Percentiles rank a stretch among this genome's conserved stretches.
These are phyloP conservation scores for Fusarium guadeloupense DNA, from an alignment of 2,329 filamentous ascomycete species.

Conservation along the genomic window DNA sequence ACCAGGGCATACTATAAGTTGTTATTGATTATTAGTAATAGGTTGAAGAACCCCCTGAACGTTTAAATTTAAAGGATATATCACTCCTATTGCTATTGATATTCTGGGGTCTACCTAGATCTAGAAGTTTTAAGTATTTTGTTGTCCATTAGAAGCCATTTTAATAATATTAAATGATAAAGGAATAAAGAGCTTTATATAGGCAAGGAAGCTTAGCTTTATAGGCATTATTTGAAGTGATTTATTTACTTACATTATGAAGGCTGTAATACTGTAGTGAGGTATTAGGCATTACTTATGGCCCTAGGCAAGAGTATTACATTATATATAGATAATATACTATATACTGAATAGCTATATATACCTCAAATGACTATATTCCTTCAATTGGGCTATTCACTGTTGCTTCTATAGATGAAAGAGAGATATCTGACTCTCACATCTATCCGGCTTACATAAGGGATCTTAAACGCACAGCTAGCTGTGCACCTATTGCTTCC, in stretches of 20 bases:
- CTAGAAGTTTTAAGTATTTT: background rate
- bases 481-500: no score
- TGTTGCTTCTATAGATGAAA: background rate
- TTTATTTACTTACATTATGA: background rate
- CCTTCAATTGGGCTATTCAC: background rate
- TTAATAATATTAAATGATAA: background rate
- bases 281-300: background rate
- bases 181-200: background rate
- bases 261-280: background rate
- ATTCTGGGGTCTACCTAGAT: background rate
- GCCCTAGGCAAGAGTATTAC: background rate
- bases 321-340: background rate
- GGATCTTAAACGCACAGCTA: no score
- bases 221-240: background rate
- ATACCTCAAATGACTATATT: background rate
- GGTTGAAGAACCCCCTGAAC: background rate
- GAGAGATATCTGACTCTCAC: background rate
- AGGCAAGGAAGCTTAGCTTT: background rate
- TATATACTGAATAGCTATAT: background rate
- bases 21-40: background rate
- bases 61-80: background rate
- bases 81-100: background rate
- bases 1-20: background rate
- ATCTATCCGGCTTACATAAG: no score
- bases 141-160: background rate